phyloP scores from a whole-genome alignment of 1,284 basidiomycete genomes.

The Rhodotorula sp. region DNA sequence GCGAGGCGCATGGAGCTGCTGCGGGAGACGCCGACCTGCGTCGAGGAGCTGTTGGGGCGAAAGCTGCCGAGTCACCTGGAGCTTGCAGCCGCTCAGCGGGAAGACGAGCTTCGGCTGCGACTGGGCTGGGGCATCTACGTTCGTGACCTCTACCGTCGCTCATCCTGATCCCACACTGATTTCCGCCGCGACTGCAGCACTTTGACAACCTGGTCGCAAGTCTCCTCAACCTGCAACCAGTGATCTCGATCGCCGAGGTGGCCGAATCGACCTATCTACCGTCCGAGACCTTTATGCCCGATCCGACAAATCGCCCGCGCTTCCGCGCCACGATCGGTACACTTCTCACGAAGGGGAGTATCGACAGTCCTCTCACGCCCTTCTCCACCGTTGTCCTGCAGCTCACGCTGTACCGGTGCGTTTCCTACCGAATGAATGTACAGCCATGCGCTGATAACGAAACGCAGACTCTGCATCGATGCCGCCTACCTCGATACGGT shows the following conservation, averaged over 20 bases:
- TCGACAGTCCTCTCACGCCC: constrained; percentile 1
- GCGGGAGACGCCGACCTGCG: constrained; percentile 1
- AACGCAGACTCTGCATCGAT: not conserved
- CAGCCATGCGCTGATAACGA: not conserved
- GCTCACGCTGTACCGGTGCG: constrained; percentile 4
- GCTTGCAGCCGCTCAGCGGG: not conserved
- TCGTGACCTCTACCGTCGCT: not conserved
- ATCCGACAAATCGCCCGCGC: not conserved
- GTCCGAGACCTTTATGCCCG: not conserved
- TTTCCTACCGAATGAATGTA: no score
- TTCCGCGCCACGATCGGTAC: not conserved
- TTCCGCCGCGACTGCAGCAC: not conserved
- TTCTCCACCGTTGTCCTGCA: not conserved
- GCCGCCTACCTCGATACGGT: not conserved
- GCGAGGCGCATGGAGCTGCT: constrained; percentile 1
- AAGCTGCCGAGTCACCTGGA: not conserved
- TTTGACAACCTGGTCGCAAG: constrained; percentile 6
- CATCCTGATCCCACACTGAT: no score
- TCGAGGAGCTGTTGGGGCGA: not conserved
- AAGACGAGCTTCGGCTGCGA: constrained; percentile 1
- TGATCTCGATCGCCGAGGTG: not conserved
- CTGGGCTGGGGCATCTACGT: constrained; percentile 2
- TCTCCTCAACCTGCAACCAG: not conserved
- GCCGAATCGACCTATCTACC: not conserved
- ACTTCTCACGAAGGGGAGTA: not conserved